Base-by-base conservation (phyloP, 208 protist species). In the Naegleria fowleri region DNA sequence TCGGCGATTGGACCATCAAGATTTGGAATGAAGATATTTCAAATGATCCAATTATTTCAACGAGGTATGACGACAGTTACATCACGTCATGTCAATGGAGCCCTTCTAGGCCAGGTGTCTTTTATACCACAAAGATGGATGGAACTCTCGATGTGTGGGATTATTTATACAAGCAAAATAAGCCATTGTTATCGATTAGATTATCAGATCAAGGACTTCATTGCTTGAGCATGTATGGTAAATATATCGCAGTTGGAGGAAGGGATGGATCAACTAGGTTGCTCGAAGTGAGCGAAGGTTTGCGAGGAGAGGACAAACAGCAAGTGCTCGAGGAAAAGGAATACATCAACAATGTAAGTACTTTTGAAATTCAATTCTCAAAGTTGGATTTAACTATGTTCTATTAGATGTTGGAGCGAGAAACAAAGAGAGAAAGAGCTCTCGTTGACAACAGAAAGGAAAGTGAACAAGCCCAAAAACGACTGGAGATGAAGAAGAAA, bases 91-190 rank as follows among this genome's bases (percentile, higher is more conserved):
- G 96, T n/a, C 92, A 92, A 88, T 99, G 98, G 98, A 96, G 97
- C 92, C 93, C 96, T 48, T 95, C 97, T 40, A 95, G 97, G 40
- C 97, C 98, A 16, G 97, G 96, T 76, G 97, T 98, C 33, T 98
- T 99, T 93, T 97, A 98, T 93, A 98, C 97, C 25, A 98, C 97
- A 13, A 97, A 97, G 91, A 97, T 98, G 96, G 97, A 99, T 93
- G 98, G 98, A 90, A 96, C 95, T 88, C 91, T 99, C 25, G 98
- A 99, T 93, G 90, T 98, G 36, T 99, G 97, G 97, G 98, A 99
- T 92, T 93, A 98, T 75, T 95, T 98, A 93, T 94, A 97, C 91
- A 97, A 97, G 48, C 97, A 98, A 90, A 98, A 96, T 38, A 95
- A 97, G 0, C 97, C 98, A 0, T 92, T 97, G 48, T 93, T 98